Conservation (phyloP, 257 asterid genomes). For the Gentiana macrophylla region DNA sequence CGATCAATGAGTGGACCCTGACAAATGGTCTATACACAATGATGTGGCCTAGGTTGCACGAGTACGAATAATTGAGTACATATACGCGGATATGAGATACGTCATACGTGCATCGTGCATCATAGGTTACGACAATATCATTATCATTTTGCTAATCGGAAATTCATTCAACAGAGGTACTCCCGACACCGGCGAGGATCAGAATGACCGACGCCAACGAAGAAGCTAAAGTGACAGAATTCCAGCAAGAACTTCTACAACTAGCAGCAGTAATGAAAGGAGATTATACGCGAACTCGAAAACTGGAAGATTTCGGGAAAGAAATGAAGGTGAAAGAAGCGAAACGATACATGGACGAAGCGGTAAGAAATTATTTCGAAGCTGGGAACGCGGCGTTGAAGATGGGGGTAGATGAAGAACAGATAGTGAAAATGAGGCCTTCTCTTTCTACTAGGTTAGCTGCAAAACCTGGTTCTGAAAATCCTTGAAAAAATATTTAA, state of each 20-base stretch:
- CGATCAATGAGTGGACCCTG: too few relatives aligned
- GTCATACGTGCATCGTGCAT: too few relatives aligned
- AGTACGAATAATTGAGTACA: too few relatives aligned
- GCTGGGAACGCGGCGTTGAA: constrained; percentile 51
- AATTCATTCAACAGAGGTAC: constrained; percentile 26
- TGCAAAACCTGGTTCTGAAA: neutral
- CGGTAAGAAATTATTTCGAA: constrained; percentile 58
- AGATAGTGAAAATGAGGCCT: constrained; percentile 69
- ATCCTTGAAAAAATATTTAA: too few relatives aligned
- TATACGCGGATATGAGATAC: too few relatives aligned
- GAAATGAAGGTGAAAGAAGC: constrained; percentile 64
- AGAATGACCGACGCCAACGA: constrained; percentile 57
- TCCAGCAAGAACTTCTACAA: constrained; percentile 72
- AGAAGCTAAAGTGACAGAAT: constrained; percentile 59
- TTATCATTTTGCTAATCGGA: neutral
- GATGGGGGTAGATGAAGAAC: constrained; percentile 55
- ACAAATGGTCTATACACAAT: too few relatives aligned
- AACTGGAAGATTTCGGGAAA: constrained; percentile 33
- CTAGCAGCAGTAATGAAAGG: constrained; percentile 82
- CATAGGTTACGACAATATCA: too few relatives aligned
- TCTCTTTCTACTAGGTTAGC: constrained; percentile 56
- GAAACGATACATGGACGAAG: constrained; percentile 47
- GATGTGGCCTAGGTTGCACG: too few relatives aligned
- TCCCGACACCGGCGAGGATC: constrained; percentile 54
- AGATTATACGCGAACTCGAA: constrained; percentile 44